Evolutionary conservation across 352 stramenopile genomes (phyloP).

Genomic region (Stramenopiles sp.): DNA sequence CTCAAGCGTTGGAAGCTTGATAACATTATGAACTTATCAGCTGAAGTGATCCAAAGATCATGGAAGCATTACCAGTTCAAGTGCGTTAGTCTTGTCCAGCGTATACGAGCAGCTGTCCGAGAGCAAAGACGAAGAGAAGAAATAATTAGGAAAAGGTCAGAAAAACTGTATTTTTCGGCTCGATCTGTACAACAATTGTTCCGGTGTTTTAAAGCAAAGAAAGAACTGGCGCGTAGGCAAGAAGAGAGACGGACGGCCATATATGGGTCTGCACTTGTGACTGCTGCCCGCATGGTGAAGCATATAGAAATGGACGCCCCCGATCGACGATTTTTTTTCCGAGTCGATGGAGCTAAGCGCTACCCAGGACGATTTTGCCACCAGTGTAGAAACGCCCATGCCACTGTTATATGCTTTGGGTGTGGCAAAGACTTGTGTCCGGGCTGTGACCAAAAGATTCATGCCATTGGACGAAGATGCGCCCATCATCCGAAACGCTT

Average conservation of each 20-base stretch:
- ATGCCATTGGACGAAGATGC: background rate
- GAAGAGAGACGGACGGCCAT: background rate
- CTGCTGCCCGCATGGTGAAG: background rate
- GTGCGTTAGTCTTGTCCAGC: background rate
- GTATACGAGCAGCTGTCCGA: background rate
- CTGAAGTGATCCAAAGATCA: background rate
- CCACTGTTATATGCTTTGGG: slow-evolving; percentile 11
- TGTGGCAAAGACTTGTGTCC: slow-evolving; percentile 4
- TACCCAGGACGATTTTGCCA: slow-evolving; percentile 9
- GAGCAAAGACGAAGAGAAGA: slow-evolving; percentile 10
- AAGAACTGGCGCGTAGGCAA: background rate
- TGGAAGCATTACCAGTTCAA: slow-evolving; percentile 8
- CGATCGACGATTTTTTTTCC: slow-evolving; percentile 8
- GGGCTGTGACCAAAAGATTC: slow-evolving; percentile 1
- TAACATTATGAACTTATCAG: slow-evolving; percentile 5
- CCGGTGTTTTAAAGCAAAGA: background rate
- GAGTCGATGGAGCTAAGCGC: background rate
- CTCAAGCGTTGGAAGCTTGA: background rate
- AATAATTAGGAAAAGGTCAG: background rate
- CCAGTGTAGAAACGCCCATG: slow-evolving; percentile 8
- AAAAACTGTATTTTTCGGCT: background rate
- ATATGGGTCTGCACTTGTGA: slow-evolving; percentile 1
- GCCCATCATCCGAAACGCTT: background rate
- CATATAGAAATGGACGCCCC: slow-evolving; percentile 11
- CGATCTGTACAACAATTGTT: background rate